Evolutionary conservation across 208 protist genomes (phyloP), one percentile per base, ranked within the genome.

Genomic region (Phytomonas sp.): DNA sequence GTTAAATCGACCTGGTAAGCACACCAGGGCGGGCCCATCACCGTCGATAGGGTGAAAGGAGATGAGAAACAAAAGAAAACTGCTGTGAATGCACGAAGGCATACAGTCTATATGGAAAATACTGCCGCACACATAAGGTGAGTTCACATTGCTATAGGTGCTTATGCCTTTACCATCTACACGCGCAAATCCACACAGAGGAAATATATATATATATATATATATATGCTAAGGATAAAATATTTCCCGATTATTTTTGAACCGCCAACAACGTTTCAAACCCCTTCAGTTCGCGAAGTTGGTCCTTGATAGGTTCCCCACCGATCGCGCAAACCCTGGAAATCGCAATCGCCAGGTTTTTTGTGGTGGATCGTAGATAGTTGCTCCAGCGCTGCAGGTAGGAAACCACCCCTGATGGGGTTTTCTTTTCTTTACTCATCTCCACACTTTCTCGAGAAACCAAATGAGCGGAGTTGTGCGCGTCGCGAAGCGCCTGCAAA

Each of bases 251-350:
- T 31, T 62, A 26, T 31, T 31, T 4, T 31, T 62, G 59, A 26
- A 82, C 46, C 9, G 80, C 80, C 60, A 73, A 61, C 51, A 85
- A 72, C 17, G 80, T 85, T 66, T 85, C 80, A 46, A 85, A 79
- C 20, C 80, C 80, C 62, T 77, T 82, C 30, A 85, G 43, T 31
- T 79, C 73, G 13, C 77, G 80, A 37, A 85, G 67, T 32, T 73
- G 70, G 30, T 81, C 73, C 28, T 70, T 60, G 34, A 82, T 68
- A n/a, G 75, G 72, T 61, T 79, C 74, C 23, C 30, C 61, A 23
- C 29, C 28, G 61, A 67, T 65, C 4, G 65, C 37, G 37, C 73
- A 80, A 30, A 76, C 72, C 2, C 60, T 74, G 17, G 76, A 78
- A 15, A 85, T 56, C n/a, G 76, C 68, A 33, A 85, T 82, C 13